phyloP scores from a whole-genome alignment of 2,329 filamentous ascomycete species.

The Dendrostoma leiphaemia region DNA sequence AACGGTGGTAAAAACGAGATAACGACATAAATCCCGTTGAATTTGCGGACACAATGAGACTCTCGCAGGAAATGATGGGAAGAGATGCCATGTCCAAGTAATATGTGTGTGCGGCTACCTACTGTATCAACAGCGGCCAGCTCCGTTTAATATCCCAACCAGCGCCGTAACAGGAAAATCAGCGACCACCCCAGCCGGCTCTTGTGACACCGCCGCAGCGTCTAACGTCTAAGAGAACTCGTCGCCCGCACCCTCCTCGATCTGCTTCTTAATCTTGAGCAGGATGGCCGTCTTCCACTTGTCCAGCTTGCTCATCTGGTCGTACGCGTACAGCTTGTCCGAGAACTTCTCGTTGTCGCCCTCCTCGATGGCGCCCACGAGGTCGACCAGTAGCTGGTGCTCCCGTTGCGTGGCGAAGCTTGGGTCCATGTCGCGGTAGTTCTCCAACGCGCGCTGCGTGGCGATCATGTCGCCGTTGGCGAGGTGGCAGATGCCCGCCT shows the following conservation, averaged over 20 bases:
- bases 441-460: constrained; percentile 74
- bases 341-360: constrained; percentile 80
- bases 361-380: constrained; percentile 71
- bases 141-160: neutral
- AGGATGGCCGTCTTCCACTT: constrained; percentile 95
- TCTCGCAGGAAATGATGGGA: too few relatives aligned
- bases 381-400: constrained; percentile 74
- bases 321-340: constrained; percentile 84
- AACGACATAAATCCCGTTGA: too few relatives aligned
- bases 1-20: too few relatives aligned
- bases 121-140: neutral
- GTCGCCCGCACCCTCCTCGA: constrained; percentile 53
- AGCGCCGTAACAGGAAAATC: constrained; percentile 3
- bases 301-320: constrained; percentile 89
- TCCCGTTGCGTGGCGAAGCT: constrained; percentile 77
- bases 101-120: neutral
- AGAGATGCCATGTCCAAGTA: neutral
- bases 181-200: too few relatives aligned
- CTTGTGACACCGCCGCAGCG: too few relatives aligned
- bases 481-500: constrained; percentile 89
- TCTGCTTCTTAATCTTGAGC: constrained; percentile 77
- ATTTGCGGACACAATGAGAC: too few relatives aligned
- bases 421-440: constrained; percentile 77
- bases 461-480: constrained; percentile 72
- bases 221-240: constrained; percentile 32